Base-by-base conservation (phyloP, 2,329 filamentous ascomycete genomes). In the Penicillium occitanis region DNA sequence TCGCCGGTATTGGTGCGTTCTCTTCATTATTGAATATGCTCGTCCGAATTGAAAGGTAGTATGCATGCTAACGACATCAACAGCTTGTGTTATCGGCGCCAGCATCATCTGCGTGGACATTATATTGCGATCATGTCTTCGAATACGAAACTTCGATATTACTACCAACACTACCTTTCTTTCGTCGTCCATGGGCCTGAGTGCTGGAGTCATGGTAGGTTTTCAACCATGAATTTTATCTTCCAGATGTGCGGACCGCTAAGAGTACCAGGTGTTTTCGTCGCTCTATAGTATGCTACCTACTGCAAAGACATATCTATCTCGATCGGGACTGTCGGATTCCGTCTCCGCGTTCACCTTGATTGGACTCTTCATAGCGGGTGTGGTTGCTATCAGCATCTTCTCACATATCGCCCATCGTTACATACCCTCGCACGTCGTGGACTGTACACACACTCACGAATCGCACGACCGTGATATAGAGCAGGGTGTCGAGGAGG, bases 211-310 rank as follows among this genome's bases (percentile, higher is more conserved):
- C 55, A 96, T 99, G 93, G 93, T 97, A 78, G 70, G 87, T 55
- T 40, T 30, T 33, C 8, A 19, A 35, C 33, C 53, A 40, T 37
- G 53, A 25, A 40, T n/a, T 13, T 42, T 42, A 37, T 37, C 37
- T 1, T 44, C 14, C 50, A n/a, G 50, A 30, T 42, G 28, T 64
- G 33, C 57, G 19, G 25, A 17, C 13, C 19, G 22, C 37, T 55
- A 22, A 57, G 46, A 11, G 11, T 50, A 46, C 4, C 72, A 97
- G 93, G 86, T 97, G 48, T 97, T 97, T 78, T 97, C 93, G 42
- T 89, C 94, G 1, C 80, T 98, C 35, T 96, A 93, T 77, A 95
- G 89, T 78, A 97, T 98, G 91, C 85, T 98, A 7, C 94, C 94
- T 10, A 92, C 91, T 22, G 89, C 94, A 1, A 93, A 90, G 74